Percentiles rank a stretch among this genome's conserved stretches.
Evolutionary conservation across 352 stramenopile species (phyloP).

Genomic region (Sclerospora graminicola): DNA sequence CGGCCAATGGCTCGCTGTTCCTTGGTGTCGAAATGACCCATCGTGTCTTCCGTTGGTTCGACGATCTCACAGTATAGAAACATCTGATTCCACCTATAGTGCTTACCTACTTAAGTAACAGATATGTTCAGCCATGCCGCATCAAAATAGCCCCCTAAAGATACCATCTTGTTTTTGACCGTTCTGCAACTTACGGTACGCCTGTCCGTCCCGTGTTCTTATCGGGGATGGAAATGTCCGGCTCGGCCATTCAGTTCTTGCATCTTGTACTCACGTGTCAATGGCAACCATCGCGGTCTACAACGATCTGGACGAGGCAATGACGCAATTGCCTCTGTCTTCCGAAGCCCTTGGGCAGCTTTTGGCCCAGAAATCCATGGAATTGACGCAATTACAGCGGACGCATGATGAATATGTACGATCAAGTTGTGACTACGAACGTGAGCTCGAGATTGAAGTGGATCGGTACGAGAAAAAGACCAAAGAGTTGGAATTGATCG

Average conservation of each 20-base stretch:
- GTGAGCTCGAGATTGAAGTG: slow-evolving; percentile 51
- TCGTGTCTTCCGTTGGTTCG: slow-evolving; percentile 61
- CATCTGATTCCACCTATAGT: background rate
- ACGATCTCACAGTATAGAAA: background rate
- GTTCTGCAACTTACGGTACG: too few species aligned
- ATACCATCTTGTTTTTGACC: too few species aligned
- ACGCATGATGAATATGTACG: slow-evolving; percentile 67
- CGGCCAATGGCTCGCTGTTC: too few species aligned
- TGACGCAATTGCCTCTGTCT: background rate
- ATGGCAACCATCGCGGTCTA: too few species aligned
- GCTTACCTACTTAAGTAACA: too few species aligned
- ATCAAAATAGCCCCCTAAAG: too few species aligned
- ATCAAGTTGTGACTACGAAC: slow-evolving; percentile 69
- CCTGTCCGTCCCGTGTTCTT: slow-evolving; percentile 15
- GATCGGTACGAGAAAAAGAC: slow-evolving; percentile 42
- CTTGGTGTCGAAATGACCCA: too few species aligned
- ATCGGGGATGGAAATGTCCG: slow-evolving; percentile 5
- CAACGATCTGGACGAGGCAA: too few species aligned
- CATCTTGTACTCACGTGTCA: too few species aligned
- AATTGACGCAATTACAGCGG: slow-evolving; percentile 42
- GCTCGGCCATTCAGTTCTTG: too few species aligned
- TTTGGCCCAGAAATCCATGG: slow-evolving; percentile 18
- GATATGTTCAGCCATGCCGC: too few species aligned
- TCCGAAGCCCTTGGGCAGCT: slow-evolving; percentile 10
- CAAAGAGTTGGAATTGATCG: slow-evolving; percentile 10